Base-by-base conservation (phyloP, 2,329 filamentous ascomycete species). In the Davidsoniella neocaledoniae region DNA sequence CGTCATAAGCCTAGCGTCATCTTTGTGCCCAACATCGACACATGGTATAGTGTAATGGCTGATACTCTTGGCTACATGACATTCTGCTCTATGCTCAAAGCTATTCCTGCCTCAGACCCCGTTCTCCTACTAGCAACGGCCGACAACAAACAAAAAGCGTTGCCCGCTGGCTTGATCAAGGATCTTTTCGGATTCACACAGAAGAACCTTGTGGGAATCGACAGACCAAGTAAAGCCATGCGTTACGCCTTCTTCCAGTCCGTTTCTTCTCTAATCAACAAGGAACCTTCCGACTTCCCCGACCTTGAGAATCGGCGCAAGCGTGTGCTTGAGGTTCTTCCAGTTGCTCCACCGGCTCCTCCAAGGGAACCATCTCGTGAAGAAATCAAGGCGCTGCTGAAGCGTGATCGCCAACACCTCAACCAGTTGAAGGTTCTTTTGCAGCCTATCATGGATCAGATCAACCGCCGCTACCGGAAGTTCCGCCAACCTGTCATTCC, bases 381-480 rank as follows among this genome's bases (percentile, higher is more conserved):
- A 50, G 85, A 95, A 59, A 73, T 84, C 53, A 87, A 86, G 61
- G 77, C 75, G 2, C 79, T 90, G 61, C 83, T 83, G 64, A 83
- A 86, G 64, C 77, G 77, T 54, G 93, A 98, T 60, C 80, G 86
- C 45, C 79, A 90, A 55, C 77, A 81, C 9, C 72, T 96, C 49
- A 95, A 96, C 61, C 69, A 82, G 52, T 69, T 98, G 56, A 98
- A 96, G 68, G 79, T 94, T 38, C 72, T 82, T 48, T 78, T 98
- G 49, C 88, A 95, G 63, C 86, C 86, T 2, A 86, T 96, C 57
- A 95, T 98, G 87, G 90, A 98, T 57, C 86, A 95, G 64, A 86
- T 98, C 61, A 91, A 94, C 63, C 72, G 74, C 54, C 87, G 83
- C 61, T 94, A 94, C 66, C 85, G 82, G 61, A 86, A 86, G 57